Base-by-base conservation (phyloP, 805 yeast genomes). In the Wickerhamomyces hampshirensis region DNA sequence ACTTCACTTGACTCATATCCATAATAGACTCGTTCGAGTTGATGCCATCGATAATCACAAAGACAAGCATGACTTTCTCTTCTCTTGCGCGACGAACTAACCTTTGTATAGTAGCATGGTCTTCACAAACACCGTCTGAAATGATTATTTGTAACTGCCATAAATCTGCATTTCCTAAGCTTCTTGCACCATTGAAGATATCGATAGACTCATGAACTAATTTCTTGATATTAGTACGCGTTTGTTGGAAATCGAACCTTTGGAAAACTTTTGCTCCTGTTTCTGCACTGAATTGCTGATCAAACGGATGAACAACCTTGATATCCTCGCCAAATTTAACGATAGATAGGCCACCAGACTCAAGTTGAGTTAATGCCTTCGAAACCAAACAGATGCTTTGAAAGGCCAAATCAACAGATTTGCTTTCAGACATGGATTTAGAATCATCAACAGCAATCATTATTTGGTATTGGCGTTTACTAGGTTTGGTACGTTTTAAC, bases 381-480 rank as follows among this genome's bases (percentile, higher is more conserved):
- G 96, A 80, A 2, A 93, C 98, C 30, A 93, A 69, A 6, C 97
- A 91, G 53, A 93, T 84, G 56, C 95, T 82, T 53, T 93, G 91
- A 74, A 88, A 88, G 0, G 99, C 98, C 40, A 93, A 69, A 47
- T 85, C 87, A 13, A 87, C 91, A 26, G 94, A 80, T 47, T 82
- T 78, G 17, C 96, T 83, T 59, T 91, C 98, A 39, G 89, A 78
- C 99, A 93, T 93, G 1, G 98, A 91, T 59, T 86, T 88, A 21
- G 98, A 93, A 58, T 93, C 96, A 65, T 93, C 99, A 32, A 93
- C 84, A 1, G 98, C 89, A 47, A 93, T 84, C 96, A 94, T 85
- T 44, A 93, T 85, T 66, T 93, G 98, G 60, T 93, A 93, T 58
- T 89, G 93, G 53, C 99, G 80, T 67, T 93, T 93, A 48, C 95